Evolutionary conservation across 2,329 filamentous ascomycete genomes (phyloP), one percentile per base, ranked within the genome.

Genomic region (Cordyceps javanica): DNA sequence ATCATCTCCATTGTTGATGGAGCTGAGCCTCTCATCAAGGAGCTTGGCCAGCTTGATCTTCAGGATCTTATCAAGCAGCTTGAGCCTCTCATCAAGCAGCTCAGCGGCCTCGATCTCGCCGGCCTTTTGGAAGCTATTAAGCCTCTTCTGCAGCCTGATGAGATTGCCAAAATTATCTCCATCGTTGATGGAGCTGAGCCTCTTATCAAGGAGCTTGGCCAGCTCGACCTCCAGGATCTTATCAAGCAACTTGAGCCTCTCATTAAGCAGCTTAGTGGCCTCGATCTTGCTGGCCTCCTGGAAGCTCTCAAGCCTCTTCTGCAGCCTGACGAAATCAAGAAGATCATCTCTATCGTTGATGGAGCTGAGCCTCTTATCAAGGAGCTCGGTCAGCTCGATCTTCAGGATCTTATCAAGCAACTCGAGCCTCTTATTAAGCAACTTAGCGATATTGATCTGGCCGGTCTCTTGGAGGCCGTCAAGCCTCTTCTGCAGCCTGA

Each of bases 51-150:
- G 2, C 63, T 72, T 9, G 67, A 72, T 39, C 58, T 72, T 4
- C 59, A 60, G 36, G 63, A 66, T 38, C 59, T 67, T n/a, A 34
- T 62, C 48, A 42, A 59, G 19, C 60, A 63, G 44, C 56, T 65
- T 6, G 57, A 57, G 11, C 65, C 54, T 61, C 63, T 71, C 30
- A 58, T 70, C 11, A 62, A 64, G 6, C 60, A 65, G 2, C 44
- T 70, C 3, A 26, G 55, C 1, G 62, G 69, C 1, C 60, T 74
- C 25, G 71, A 73, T 39, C 59, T 73, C 1, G 58, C 67, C 28
- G 65, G 67, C 3, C 62, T 73, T 2, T 59, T 73, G 2, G 57
- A 67, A n/a, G 64, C 61, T 1, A n/a, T 70, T 1, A 57, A 65
- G n/a, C 66, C 68, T 10, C 60, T 70, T 8, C 61, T 70, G 11